These are phyloP conservation scores for Pontederia crassipes DNA, from an alignment of 176 grass and related monocot genomes.

Conservation along the genomic window DNA sequence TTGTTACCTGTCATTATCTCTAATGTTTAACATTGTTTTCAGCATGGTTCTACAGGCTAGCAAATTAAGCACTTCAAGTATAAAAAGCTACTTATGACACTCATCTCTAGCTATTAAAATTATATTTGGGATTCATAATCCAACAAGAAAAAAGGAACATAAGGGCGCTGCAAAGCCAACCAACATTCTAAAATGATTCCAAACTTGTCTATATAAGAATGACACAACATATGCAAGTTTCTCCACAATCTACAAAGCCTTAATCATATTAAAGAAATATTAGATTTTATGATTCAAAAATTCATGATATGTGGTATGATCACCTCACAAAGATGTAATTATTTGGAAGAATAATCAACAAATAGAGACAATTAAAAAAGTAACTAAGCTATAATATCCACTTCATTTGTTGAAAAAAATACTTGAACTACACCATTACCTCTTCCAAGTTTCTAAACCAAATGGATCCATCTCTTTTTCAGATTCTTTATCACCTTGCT, in stretches of 20 bases:
- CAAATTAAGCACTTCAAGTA: too few species aligned
- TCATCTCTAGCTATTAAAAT: too few species aligned
- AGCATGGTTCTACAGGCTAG: background rate
- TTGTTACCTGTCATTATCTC: conserved; percentile 25
- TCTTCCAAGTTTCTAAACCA: conserved; percentile 88
- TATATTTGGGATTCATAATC: too few species aligned
- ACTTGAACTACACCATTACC: conserved; percentile 31
- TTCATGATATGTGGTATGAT: too few species aligned
- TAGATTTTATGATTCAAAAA: too few species aligned
- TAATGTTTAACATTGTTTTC: background rate
- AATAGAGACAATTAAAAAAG: background rate
- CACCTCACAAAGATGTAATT: too few species aligned
- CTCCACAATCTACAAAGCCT: conserved; percentile 61
- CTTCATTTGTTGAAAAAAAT: background rate
- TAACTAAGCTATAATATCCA: background rate
- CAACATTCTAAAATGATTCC: conserved; percentile 48
- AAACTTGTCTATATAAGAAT: conserved; percentile 64
- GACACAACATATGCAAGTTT: conserved; percentile 85
- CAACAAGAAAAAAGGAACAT: too few species aligned
- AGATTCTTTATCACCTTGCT: conserved; percentile 88
- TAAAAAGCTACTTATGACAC: too few species aligned
- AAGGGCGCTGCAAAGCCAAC: conserved; percentile 10
- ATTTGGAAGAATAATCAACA: background rate
- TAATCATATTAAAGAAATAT: background rate
- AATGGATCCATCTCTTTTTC: conserved; percentile 90